Percentiles rank a stretch among this genome's conserved stretches.
Evolutionary conservation across 495 filamentous ascomycete species (phyloP).

Genomic region (Aspergillus heteromorphus): DNA sequence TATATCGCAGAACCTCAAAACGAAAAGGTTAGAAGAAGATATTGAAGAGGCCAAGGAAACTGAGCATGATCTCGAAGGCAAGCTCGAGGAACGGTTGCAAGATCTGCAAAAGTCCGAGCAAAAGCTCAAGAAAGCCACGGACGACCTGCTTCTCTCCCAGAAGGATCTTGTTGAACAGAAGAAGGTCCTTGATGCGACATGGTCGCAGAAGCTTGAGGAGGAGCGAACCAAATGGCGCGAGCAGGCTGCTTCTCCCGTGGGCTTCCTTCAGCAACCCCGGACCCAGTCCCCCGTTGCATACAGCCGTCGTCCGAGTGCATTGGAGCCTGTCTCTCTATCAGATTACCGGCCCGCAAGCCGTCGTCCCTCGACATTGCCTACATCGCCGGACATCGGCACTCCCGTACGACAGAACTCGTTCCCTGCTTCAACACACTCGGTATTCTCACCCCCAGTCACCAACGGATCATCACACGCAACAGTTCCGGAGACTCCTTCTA

Average conservation of each 20-base stretch:
- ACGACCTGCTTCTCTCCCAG: conserved; percentile 53
- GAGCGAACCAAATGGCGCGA: conserved; percentile 74
- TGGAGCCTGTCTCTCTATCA: conserved; percentile 29
- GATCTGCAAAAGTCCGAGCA: conserved; percentile 59
- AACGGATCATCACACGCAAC: conserved; percentile 27
- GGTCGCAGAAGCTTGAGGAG: conserved; percentile 59
- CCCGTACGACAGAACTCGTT: conserved; percentile 41
- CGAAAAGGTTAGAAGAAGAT: conserved; percentile 75
- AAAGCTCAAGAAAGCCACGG: conserved; percentile 59
- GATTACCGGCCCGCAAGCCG: conserved; percentile 43
- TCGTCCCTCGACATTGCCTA: conserved; percentile 42
- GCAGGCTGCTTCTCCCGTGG: conserved; percentile 32
- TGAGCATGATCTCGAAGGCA: conserved; percentile 54
- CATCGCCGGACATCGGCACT: conserved; percentile 36
- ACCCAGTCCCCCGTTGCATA: conserved; percentile 46
- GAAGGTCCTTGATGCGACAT: conserved; percentile 57
- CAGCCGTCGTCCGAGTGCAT: conserved; percentile 39
- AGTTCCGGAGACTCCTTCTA: conserved; percentile 51
- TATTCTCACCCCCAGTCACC: conserved; percentile 29
- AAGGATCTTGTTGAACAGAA: conserved; percentile 67
- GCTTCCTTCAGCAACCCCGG: conserved; percentile 41
- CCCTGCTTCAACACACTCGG: conserved; percentile 32
- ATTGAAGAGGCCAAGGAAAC: conserved; percentile 65
- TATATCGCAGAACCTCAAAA: conserved; percentile 62
- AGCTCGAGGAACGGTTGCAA: conserved; percentile 53